Conservation (phyloP, 805 yeast genomes). For the Lipomyces yamanashiensis region DNA sequence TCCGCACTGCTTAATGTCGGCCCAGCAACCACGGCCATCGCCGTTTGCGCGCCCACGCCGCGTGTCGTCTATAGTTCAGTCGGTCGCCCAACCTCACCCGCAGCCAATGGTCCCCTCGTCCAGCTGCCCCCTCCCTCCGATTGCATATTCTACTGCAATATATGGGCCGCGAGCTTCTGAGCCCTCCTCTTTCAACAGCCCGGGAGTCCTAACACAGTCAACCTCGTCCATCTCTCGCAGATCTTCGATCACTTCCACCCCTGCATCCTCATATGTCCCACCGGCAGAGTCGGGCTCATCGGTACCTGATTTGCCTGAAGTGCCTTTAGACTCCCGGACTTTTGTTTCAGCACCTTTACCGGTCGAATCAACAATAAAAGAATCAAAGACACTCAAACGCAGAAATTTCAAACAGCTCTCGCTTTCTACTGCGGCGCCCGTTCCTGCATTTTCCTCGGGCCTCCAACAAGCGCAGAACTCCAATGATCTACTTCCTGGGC, state of each 20-base stretch:
- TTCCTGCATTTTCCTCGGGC: constrained; percentile 26
- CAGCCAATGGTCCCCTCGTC: neutral
- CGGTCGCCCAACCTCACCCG: constrained; percentile 8
- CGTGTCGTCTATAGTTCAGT: constrained; percentile 35
- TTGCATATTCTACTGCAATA: neutral
- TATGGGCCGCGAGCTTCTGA: neutral
- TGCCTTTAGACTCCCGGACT: neutral
- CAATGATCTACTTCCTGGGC: neutral
- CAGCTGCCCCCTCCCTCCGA: neutral
- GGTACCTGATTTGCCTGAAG: neutral
- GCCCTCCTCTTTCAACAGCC: neutral
- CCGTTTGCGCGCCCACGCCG: constrained; percentile 34
- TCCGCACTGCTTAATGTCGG: constrained; percentile 6
- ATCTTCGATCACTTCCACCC: neutral
- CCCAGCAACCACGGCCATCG: constrained; percentile 26
- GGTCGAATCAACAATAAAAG: neutral
- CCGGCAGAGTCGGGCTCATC: neutral
- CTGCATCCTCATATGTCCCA: neutral
- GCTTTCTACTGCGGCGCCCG: constrained; percentile 41
- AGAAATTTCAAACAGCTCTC: constrained; percentile 64
- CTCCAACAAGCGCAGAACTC: neutral
- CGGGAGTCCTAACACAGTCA: neutral
- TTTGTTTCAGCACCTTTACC: neutral
- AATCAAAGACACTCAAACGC: constrained; percentile 55
- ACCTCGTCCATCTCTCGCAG: neutral